A percentile compares a stretch with the other conserved stretches of the same genome.
Evolutionary conservation across 176 grass and related monocot genomes (phyloP).

Genomic region (Zoysia japonica): DNA sequence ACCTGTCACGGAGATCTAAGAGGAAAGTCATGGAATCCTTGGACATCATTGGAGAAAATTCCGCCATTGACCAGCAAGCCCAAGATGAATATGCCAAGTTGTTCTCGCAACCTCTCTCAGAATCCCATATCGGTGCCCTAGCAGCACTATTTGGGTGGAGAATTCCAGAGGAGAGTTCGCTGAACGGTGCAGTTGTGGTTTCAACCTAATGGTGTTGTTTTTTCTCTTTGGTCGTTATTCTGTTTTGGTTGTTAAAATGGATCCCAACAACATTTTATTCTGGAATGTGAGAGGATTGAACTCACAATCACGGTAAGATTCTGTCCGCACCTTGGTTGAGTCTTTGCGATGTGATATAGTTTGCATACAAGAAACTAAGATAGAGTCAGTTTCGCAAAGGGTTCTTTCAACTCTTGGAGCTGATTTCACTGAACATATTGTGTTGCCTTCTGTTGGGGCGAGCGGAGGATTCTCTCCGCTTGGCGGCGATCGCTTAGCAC

Average conservation of each 20-base stretch:
- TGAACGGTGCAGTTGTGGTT: background rate
- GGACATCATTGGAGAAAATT: background rate
- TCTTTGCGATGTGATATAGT: background rate
- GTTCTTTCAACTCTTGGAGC: background rate
- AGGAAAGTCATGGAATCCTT: background rate
- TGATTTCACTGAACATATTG: background rate
- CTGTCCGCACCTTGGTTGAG: background rate
- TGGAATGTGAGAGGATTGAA: background rate
- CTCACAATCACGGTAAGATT: background rate
- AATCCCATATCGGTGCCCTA: background rate
- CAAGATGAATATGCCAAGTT: background rate
- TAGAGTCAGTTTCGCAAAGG: background rate
- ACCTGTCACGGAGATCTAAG: too few species aligned
- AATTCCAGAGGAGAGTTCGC: background rate
- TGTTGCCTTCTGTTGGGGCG: background rate
- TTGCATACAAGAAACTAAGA: background rate
- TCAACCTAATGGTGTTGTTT: too few species aligned
- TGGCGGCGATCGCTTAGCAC: background rate
- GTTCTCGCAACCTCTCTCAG: background rate
- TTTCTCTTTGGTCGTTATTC: background rate
- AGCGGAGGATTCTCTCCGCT: background rate
- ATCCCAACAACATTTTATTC: background rate
- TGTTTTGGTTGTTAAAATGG: background rate
- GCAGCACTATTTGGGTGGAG: background rate
- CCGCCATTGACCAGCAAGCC: background rate